phyloP scores from a whole-genome alignment of 2,329 filamentous ascomycete genomes.

The Proliferodiscus dingleyae region DNA sequence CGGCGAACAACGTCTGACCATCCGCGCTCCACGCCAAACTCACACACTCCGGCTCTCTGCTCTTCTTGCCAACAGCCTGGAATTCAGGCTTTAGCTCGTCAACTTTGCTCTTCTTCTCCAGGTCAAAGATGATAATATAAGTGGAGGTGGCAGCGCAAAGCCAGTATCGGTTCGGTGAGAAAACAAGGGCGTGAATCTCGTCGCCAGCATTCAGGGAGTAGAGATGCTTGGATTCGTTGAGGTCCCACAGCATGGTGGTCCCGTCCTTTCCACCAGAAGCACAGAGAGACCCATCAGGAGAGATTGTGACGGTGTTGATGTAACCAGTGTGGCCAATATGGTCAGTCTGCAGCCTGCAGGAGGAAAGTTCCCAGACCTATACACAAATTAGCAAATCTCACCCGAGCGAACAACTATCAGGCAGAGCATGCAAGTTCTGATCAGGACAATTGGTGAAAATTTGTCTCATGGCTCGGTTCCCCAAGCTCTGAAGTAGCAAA shows the following conservation, averaged over 20 bases:
- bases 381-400: slow-evolving; percentile 20
- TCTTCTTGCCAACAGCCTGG: slow-evolving; percentile 95
- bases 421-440: slow-evolving; percentile 32
- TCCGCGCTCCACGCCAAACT: slow-evolving; percentile 96
- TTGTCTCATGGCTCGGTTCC: slow-evolving; percentile 90
- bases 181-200: slow-evolving; percentile 99
- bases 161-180: slow-evolving; percentile 99
- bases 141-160: slow-evolving; percentile 95
- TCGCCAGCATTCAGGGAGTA: slow-evolving; percentile 99
- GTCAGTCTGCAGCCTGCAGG: slow-evolving; percentile 99
- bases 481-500: slow-evolving; percentile 99
- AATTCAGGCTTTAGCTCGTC: slow-evolving; percentile 99
- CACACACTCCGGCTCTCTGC: slow-evolving; percentile 96
- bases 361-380: slow-evolving; percentile 98
- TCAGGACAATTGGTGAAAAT: slow-evolving; percentile 84
- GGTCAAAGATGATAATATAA: slow-evolving; percentile 99
- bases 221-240: slow-evolving; percentile 99
- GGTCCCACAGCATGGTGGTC: slow-evolving; percentile 99
- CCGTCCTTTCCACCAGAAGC: slow-evolving; percentile 99
- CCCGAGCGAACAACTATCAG: too few species aligned
- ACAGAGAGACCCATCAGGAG: slow-evolving; percentile 97
- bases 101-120: slow-evolving; percentile 99
- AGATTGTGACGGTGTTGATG: slow-evolving; percentile 99
- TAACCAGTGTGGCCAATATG: slow-evolving; percentile 99
- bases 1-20: slow-evolving; percentile 98